phyloP scores from a whole-genome alignment of 257 asterid species.

The Penstemon newberryi region DNA sequence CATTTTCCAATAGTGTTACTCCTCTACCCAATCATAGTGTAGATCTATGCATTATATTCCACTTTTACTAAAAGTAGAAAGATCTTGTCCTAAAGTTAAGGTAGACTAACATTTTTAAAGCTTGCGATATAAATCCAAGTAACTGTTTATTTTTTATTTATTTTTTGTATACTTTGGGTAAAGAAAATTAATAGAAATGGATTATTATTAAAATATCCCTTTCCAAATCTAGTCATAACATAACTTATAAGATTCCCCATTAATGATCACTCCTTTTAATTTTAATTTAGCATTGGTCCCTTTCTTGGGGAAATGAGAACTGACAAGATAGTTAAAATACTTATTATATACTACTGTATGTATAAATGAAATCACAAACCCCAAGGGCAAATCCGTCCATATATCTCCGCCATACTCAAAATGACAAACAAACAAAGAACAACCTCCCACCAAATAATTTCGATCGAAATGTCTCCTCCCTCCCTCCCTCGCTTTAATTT shows the following conservation, averaged over 20 bases:
- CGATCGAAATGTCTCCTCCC: background rate
- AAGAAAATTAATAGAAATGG: no score
- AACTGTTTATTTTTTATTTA: no score
- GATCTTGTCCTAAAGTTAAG: slow-evolving; percentile 29
- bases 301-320: slow-evolving; percentile 36
- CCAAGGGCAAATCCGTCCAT: slow-evolving; percentile 35
- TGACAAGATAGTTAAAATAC: slow-evolving; percentile 13
- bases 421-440: slow-evolving; percentile 12
- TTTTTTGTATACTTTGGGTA: no score
- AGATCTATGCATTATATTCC: slow-evolving; percentile 4
- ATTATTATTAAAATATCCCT: background rate
- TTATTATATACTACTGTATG: no score
- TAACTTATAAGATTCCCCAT: slow-evolving; percentile 18
- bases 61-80: slow-evolving; percentile 24
- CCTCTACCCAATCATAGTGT: background rate
- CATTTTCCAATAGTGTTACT: slow-evolving; percentile 6
- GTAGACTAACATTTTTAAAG: background rate
- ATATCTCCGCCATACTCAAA: slow-evolving; percentile 5
- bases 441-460: background rate
- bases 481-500: no score
- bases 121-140: no score
- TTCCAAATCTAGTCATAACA: slow-evolving; percentile 25
- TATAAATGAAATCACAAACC: background rate
- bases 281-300: slow-evolving; percentile 21
- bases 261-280: background rate